Conservation (phyloP, 2,329 filamentous ascomycete species). For the Botrytis medusae region DNA sequence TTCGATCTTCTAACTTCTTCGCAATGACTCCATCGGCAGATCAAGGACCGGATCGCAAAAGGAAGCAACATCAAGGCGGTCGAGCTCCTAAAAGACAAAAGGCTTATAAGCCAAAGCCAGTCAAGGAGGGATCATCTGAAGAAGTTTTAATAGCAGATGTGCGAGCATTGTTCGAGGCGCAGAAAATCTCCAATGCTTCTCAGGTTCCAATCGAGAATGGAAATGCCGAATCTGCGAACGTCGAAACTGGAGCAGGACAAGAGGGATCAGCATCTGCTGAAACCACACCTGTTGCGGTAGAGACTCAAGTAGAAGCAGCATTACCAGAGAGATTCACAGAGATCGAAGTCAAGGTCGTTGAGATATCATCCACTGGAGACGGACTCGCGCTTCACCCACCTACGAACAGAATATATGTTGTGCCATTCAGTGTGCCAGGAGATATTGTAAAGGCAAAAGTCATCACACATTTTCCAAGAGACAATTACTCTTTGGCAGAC, state of each 20-base stretch:
- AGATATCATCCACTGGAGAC: slow-evolving; percentile 89
- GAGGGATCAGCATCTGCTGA: slow-evolving; percentile 25
- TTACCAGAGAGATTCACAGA: slow-evolving; percentile 70
- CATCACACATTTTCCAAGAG: slow-evolving; percentile 64
- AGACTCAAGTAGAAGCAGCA: slow-evolving; percentile 20
- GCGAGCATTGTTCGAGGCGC: slow-evolving; percentile 49
- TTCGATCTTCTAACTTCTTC: slow-evolving; percentile 22
- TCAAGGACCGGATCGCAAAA: slow-evolving; percentile 30
- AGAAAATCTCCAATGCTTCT: slow-evolving; percentile 38
- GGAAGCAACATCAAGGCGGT: slow-evolving; percentile 37
- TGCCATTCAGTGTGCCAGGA: slow-evolving; percentile 85
- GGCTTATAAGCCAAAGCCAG: slow-evolving; percentile 54
- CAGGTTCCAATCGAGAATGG: slow-evolving; percentile 3
- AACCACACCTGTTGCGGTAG: slow-evolving; percentile 30
- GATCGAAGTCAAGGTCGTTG: slow-evolving; percentile 76
- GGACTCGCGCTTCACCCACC: slow-evolving; percentile 73
- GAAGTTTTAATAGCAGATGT: slow-evolving; percentile 67
- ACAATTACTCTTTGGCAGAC: slow-evolving; percentile 75
- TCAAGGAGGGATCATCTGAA: slow-evolving; percentile 62
- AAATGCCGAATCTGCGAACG: slow-evolving; percentile 32
- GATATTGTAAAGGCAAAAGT: slow-evolving; percentile 79
- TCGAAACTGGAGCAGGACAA: slow-evolving; percentile 28
- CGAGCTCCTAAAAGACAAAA: slow-evolving; percentile 49
- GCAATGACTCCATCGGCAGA: slow-evolving; percentile 23
- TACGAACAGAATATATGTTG: slow-evolving; percentile 71